A percentile compares a stretch with the other conserved stretches of the same genome.
These are phyloP conservation scores for Vitis amurensis DNA, from an alignment of 164 flowering plant species.

Conservation along the genomic window DNA sequence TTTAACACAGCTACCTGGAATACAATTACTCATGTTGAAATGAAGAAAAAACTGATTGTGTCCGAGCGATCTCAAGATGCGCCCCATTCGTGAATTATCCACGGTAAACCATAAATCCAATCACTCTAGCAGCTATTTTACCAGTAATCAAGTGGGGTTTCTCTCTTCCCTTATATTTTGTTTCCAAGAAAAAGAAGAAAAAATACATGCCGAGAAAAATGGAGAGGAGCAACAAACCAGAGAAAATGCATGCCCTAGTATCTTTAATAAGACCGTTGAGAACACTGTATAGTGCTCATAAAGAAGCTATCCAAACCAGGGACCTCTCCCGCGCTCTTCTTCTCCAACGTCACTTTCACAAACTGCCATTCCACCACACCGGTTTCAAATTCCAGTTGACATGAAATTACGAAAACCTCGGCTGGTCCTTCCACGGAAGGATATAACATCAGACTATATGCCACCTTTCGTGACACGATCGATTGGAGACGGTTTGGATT, in stretches of 20 bases:
- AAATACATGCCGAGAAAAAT: slow-evolving; percentile 4
- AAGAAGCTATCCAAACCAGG: no score
- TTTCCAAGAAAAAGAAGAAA: slow-evolving; percentile 4
- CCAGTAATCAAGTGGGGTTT: not conserved
- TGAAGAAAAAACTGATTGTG: slow-evolving; percentile 10
- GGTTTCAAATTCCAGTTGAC: no score
- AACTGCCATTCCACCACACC: no score
- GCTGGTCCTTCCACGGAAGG: not conserved
- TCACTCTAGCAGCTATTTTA: slow-evolving; percentile 14
- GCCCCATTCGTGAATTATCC: slow-evolving; percentile 13
- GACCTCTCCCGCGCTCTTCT: no score
- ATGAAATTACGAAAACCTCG: no score
- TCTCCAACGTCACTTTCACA: no score
- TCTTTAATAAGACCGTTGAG: slow-evolving; percentile 1
- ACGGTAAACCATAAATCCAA: slow-evolving; percentile 7
- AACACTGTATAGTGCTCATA: slow-evolving; percentile 9
- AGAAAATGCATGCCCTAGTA: slow-evolving; percentile 12
- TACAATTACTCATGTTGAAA: not conserved
- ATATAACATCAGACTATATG: no score
- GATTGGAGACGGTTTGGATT: not conserved
- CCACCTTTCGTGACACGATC: no score
- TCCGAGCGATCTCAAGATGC: no score
- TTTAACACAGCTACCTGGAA: slow-evolving; percentile 2
- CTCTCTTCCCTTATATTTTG: not conserved
- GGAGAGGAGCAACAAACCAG: slow-evolving; percentile 21